A percentile compares a stretch with the other conserved stretches of the same genome.
Conservation (phyloP, 192 early-diverging fungal species). For the Entomortierella parvispora region DNA sequence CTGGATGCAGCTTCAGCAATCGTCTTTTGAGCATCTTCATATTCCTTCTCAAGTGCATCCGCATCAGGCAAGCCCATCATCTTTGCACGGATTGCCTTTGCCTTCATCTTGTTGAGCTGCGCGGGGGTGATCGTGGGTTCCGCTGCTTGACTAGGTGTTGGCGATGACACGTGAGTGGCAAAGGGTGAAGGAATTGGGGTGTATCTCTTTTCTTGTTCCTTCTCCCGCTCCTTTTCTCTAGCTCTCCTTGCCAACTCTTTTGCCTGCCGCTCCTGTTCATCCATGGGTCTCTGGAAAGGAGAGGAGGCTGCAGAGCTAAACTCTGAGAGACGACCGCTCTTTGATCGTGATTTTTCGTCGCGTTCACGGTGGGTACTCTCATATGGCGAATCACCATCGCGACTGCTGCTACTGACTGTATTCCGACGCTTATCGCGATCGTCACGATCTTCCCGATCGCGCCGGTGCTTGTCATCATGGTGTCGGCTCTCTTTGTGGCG, state of each 20-base stretch:
- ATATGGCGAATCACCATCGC: neutral
- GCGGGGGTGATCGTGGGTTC: constrained; percentile 48
- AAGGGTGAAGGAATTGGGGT: constrained; percentile 49
- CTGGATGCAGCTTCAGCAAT: constrained; percentile 38
- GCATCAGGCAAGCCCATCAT: constrained; percentile 73
- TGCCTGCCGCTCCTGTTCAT: constrained; percentile 35
- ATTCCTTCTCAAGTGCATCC: constrained; percentile 75
- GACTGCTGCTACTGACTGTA: neutral
- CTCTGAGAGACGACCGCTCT: constrained; percentile 30
- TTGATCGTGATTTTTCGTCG: constrained; percentile 1
- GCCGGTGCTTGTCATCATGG: neutral
- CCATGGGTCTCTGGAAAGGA: constrained; percentile 49
- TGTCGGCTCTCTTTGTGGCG: neutral
- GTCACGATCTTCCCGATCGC: neutral
- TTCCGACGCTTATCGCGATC: no score
- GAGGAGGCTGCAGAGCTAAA: constrained; percentile 48
- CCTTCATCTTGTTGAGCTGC: constrained; percentile 88
- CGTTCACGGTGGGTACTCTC: neutral
- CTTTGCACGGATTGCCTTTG: constrained; percentile 83
- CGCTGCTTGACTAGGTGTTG: constrained; percentile 25
- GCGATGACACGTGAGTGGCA: constrained; percentile 47
- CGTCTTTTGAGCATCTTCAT: constrained; percentile 66
- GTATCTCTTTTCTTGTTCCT: constrained; percentile 31
- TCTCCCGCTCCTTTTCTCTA: constrained; percentile 35
- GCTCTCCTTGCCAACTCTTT: constrained; percentile 35